These are phyloP conservation scores for Cercospora brassicicola DNA, from an alignment of 2,329 filamentous ascomycete genomes.

Conservation along the genomic window DNA sequence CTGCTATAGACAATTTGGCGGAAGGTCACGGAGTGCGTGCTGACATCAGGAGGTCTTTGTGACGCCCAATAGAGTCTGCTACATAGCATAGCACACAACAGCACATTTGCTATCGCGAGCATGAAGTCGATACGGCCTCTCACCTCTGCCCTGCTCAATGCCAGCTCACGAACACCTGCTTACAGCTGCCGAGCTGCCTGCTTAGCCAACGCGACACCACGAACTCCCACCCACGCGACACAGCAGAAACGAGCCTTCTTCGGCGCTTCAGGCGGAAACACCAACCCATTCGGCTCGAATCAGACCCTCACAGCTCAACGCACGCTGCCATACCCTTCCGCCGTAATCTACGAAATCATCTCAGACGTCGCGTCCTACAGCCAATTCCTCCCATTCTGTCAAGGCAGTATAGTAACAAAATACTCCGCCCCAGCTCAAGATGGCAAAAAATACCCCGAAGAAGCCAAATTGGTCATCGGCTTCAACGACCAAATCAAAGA, in stretches of 20 bases:
- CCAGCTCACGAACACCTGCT: slow-evolving; percentile 17
- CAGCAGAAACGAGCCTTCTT: slow-evolving; percentile 43
- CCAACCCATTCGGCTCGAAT: slow-evolving; percentile 56
- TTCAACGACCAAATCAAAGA: slow-evolving; percentile 81
- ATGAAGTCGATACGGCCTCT: slow-evolving; percentile 35
- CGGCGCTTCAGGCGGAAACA: slow-evolving; percentile 29
- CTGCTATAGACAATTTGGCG: background rate
- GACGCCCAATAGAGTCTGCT: slow-evolving; percentile 1
- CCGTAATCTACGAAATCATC: slow-evolving; percentile 77
- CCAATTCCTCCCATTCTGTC: slow-evolving; percentile 89
- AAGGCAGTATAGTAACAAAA: slow-evolving; percentile 70
- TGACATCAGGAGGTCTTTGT: background rate
- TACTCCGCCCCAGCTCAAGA: slow-evolving; percentile 59
- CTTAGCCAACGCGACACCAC: slow-evolving; percentile 17
- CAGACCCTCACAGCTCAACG: slow-evolving; percentile 73
- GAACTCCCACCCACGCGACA: slow-evolving; percentile 19
- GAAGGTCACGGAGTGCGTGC: background rate
- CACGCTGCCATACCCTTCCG: slow-evolving; percentile 71
- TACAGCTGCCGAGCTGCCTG: slow-evolving; percentile 20
- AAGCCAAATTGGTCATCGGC: slow-evolving; percentile 78
- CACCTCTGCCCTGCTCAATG: slow-evolving; percentile 26
- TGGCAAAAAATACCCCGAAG: slow-evolving; percentile 63
- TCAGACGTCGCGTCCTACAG: slow-evolving; percentile 84
- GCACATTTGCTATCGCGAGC: slow-evolving; percentile 9
- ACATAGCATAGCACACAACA: background rate